A percentile compares a stretch with the other conserved stretches of the same genome.
Evolutionary conservation across 176 grass and related monocot species (phyloP).

Genomic region (Cymbopogon citratus): DNA sequence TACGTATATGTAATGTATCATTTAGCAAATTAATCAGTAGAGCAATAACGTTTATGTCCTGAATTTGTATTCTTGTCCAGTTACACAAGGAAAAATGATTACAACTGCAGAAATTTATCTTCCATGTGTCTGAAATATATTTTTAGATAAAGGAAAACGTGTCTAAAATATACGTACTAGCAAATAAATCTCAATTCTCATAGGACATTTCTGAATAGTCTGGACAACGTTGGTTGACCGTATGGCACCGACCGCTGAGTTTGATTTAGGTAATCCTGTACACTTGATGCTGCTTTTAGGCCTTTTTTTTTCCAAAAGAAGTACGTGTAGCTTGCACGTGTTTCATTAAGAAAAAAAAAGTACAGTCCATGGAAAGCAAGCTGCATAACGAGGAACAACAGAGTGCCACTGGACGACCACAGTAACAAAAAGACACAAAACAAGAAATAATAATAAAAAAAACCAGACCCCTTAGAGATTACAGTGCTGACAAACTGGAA

Average conservation of each 20-base stretch:
- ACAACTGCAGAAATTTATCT: neutral
- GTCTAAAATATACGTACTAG: too few relatives aligned
- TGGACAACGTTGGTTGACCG: neutral
- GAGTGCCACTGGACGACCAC: too few relatives aligned
- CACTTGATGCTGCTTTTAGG: neutral
- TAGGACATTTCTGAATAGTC: neutral
- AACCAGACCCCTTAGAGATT: too few relatives aligned
- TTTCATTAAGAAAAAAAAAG: too few relatives aligned
- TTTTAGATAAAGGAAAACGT: too few relatives aligned
- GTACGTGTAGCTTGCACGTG: too few relatives aligned
- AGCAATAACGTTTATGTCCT: conserved; percentile 16
- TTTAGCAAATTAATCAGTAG: conserved; percentile 37
- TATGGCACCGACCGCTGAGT: neutral
- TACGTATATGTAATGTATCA: conserved; percentile 25
- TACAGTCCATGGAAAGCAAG: too few relatives aligned
- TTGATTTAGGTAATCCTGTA: neutral
- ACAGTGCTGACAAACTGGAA: too few relatives aligned
- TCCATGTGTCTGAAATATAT: neutral
- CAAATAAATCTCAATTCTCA: neutral
- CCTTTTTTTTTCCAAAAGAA: too few relatives aligned
- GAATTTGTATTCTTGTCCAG: conserved; percentile 1
- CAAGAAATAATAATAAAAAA: too few relatives aligned
- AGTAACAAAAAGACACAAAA: too few relatives aligned
- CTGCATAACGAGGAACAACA: too few relatives aligned
- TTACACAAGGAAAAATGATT: neutral